A percentile compares a stretch with the other conserved stretches of the same genome.
These are phyloP conservation scores for Ustilago vetiveriae DNA, from an alignment of 1,284 basidiomycete species.

Conservation along the genomic window DNA sequence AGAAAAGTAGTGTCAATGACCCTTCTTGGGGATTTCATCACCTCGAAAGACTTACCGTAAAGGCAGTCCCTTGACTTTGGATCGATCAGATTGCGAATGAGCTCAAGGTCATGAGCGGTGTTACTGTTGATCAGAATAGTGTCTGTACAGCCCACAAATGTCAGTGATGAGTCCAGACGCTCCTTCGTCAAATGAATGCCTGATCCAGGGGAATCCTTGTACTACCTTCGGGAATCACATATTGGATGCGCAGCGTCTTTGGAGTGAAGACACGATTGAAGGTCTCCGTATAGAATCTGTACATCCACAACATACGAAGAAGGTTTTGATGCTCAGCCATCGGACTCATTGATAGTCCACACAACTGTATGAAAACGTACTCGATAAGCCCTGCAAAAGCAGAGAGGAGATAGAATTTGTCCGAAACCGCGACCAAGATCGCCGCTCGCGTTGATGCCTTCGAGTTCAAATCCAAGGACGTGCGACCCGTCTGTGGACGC, in stretches of 20 bases:
- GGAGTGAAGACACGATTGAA: constrained; percentile 74
- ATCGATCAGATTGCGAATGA: constrained; percentile 70
- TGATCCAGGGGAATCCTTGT: too few relatives aligned
- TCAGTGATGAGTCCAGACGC: too few relatives aligned
- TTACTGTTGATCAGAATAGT: constrained; percentile 93
- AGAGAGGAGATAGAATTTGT: constrained; percentile 85
- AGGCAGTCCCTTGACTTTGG: constrained; percentile 39
- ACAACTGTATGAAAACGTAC: constrained; percentile 53
- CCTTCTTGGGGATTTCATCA: too few relatives aligned
- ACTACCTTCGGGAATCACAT: constrained; percentile 74
- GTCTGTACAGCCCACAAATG: too few relatives aligned
- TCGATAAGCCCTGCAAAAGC: constrained; percentile 86
- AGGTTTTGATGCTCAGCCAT: constrained; percentile 70
- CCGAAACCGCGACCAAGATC: constrained; percentile 33
- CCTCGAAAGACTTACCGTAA: constrained; percentile 18
- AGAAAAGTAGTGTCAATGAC: neutral
- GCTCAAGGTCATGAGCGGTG: constrained; percentile 83
- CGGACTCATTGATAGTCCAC: neutral
- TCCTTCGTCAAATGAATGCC: too few relatives aligned
- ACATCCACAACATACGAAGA: constrained; percentile 83
- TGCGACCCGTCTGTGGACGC: constrained; percentile 72
- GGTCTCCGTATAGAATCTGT: constrained; percentile 78
- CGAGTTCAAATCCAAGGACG: constrained; percentile 24
- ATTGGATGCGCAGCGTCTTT: constrained; percentile 80
- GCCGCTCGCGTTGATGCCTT: constrained; percentile 39